Conservation (phyloP, 345 rosid species). For the Erodium maritimum region DNA sequence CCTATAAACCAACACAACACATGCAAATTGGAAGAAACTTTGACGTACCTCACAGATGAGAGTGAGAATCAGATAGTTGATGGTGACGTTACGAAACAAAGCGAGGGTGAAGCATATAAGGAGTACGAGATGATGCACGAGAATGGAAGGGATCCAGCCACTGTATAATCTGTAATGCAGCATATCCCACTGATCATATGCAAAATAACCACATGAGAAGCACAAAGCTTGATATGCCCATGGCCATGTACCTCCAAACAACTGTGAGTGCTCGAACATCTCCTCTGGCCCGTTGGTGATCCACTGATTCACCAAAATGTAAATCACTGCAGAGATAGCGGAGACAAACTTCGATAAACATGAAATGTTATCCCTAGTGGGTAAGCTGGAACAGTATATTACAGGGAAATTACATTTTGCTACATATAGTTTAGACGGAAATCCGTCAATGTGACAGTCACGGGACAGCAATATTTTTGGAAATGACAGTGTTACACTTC, state of each 20-base stretch:
- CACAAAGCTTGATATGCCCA: conserved; percentile 77
- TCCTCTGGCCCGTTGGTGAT: conserved; percentile 25
- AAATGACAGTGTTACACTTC: too few species aligned
- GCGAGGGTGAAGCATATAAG: conserved; percentile 87
- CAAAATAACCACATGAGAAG: conserved; percentile 89
- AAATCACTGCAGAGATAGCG: conserved; percentile 49
- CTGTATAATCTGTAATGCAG: conserved; percentile 59
- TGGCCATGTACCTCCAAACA: conserved; percentile 57
- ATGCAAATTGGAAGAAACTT: too few species aligned
- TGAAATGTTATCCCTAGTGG: not conserved
- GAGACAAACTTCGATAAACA: not conserved
- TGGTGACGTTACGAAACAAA: conserved; percentile 63
- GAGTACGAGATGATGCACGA: conserved; percentile 72
- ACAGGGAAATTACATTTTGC: too few species aligned
- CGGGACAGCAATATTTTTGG: too few species aligned
- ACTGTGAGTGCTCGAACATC: conserved; percentile 63
- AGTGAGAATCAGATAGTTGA: conserved; percentile 82
- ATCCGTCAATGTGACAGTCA: too few species aligned
- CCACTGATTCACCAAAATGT: conserved; percentile 45
- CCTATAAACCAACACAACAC: too few species aligned
- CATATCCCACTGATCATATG: conserved; percentile 95
- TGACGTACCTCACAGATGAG: conserved; percentile 70
- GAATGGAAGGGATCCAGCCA: conserved; percentile 66
- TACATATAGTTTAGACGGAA: too few species aligned
- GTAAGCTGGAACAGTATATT: not conserved